These are phyloP conservation scores for Vitis hybrid DNA, from an alignment of 177 flowering plant genomes.

Conservation along the genomic window DNA sequence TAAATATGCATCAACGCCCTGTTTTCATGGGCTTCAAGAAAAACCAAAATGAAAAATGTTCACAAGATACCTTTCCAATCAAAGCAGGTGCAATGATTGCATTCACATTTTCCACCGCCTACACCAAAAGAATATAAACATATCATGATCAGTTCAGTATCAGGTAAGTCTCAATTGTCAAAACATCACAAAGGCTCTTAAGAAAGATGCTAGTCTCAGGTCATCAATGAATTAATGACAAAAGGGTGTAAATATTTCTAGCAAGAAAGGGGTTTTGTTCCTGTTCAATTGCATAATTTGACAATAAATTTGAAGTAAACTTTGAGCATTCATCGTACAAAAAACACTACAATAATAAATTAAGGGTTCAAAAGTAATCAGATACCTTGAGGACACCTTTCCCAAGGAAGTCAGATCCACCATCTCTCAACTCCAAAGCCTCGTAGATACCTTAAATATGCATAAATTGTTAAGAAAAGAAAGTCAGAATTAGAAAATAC, in stretches of 20 bases:
- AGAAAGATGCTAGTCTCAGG: too few relatives aligned
- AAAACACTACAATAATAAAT: too few relatives aligned
- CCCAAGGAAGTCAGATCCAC: constrained; percentile 86
- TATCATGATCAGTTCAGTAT: neutral
- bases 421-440: constrained; percentile 87
- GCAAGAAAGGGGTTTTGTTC: neutral
- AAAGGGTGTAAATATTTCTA: neutral
- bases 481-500: too few relatives aligned
- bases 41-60: constrained; percentile 1
- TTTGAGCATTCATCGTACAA: too few relatives aligned
- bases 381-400: constrained; percentile 83
- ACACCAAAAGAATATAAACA: constrained; percentile 2
- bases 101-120: constrained; percentile 78
- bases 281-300: too few relatives aligned
- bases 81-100: constrained; percentile 59
- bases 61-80: constrained; percentile 49
- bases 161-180: too few relatives aligned
- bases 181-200: too few relatives aligned
- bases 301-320: too few relatives aligned
- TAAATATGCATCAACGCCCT: too few relatives aligned
- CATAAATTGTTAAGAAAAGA: too few relatives aligned
- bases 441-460: constrained; percentile 63
- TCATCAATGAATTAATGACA: too few relatives aligned
- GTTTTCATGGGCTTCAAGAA: neutral
- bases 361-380: neutral